These are phyloP conservation scores for Sugiyamaella paludigena DNA, from an alignment of 1,139 yeast genomes.

Conservation along the genomic window DNA sequence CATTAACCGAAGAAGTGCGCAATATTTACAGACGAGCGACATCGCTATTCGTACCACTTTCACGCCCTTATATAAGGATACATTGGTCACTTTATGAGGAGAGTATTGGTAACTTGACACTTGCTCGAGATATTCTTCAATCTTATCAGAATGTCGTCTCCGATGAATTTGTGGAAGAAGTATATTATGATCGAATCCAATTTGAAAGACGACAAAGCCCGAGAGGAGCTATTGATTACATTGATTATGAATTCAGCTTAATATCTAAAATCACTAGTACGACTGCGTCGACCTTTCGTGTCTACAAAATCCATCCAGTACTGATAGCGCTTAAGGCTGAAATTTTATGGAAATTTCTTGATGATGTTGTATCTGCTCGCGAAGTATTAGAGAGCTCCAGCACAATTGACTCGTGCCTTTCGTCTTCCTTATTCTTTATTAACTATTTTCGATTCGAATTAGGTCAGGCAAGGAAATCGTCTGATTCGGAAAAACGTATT, in stretches of 20 bases:
- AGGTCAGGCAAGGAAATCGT: slow-evolving; percentile 12
- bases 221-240: slow-evolving; percentile 24
- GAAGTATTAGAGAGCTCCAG: slow-evolving; percentile 25
- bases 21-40: slow-evolving; percentile 36
- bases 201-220: slow-evolving; percentile 27
- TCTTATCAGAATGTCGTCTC: slow-evolving; percentile 12
- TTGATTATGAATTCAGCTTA: slow-evolving; percentile 16
- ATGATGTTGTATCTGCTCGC: slow-evolving; percentile 29
- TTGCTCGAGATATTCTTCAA: slow-evolving; percentile 34
- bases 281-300: background rate
- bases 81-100: slow-evolving; percentile 41
- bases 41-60: slow-evolving; percentile 34
- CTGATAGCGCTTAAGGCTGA: slow-evolving; percentile 23
- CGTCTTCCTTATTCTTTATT: slow-evolving; percentile 27
- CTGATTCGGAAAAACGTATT: background rate
- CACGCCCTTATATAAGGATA: slow-evolving; percentile 35
- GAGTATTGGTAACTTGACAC: slow-evolving; percentile 28
- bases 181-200: slow-evolving; percentile 25
- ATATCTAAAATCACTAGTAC: background rate
- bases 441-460: slow-evolving; percentile 37
- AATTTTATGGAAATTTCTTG: slow-evolving; percentile 30
- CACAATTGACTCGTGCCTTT: slow-evolving; percentile 25
- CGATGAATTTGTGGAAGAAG: slow-evolving; percentile 11
- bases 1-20: slow-evolving; percentile 29
- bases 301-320: slow-evolving; percentile 21